Evolutionary conservation across 441 rosid genomes (phyloP).

Genomic region (Adansonia grandidieri): DNA sequence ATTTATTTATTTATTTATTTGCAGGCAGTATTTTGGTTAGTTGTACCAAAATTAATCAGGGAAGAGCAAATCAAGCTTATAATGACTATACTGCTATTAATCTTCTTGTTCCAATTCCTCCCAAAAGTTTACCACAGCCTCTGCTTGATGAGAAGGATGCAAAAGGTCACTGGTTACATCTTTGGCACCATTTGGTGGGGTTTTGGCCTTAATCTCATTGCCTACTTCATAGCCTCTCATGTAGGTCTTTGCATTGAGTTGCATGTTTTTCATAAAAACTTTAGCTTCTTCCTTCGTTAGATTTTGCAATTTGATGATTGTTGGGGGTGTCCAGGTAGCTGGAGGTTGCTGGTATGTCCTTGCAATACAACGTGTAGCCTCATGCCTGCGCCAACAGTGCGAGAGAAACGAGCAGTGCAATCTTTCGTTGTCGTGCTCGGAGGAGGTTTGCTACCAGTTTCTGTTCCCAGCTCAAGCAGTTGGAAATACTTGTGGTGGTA

Average conservation of each 20-base stretch:
- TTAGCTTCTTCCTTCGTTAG: neutral
- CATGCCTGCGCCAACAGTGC: constrained; percentile 60
- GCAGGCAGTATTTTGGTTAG: constrained; percentile 67
- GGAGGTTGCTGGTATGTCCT: constrained; percentile 87
- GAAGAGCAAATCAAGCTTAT: constrained; percentile 62
- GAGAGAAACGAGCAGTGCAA: constrained; percentile 39
- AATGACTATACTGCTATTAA: constrained; percentile 58
- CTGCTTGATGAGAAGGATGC: constrained; percentile 62
- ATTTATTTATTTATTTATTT: neutral
- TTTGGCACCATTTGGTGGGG: constrained; percentile 88
- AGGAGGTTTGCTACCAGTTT: constrained; percentile 61
- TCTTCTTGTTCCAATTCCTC: constrained; percentile 76
- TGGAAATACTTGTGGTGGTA: constrained; percentile 49
- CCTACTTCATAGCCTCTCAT: constrained; percentile 77
- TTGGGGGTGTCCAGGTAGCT: constrained; percentile 45
- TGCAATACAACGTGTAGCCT: constrained; percentile 57
- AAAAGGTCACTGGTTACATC: constrained; percentile 70
- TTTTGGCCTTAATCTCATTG: constrained; percentile 65
- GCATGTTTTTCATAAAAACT: neutral
- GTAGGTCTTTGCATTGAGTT: constrained; percentile 29
- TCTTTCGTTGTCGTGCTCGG: constrained; percentile 59
- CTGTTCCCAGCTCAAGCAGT: constrained; percentile 28
- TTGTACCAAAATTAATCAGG: constrained; percentile 61
- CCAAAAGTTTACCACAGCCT: constrained; percentile 73
- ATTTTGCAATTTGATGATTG: neutral